Percentiles rank a stretch among this genome's conserved stretches.
These are phyloP conservation scores for Symbiodinium natans DNA, from an alignment of 73 alveolate genomes.

Conservation along the genomic window DNA sequence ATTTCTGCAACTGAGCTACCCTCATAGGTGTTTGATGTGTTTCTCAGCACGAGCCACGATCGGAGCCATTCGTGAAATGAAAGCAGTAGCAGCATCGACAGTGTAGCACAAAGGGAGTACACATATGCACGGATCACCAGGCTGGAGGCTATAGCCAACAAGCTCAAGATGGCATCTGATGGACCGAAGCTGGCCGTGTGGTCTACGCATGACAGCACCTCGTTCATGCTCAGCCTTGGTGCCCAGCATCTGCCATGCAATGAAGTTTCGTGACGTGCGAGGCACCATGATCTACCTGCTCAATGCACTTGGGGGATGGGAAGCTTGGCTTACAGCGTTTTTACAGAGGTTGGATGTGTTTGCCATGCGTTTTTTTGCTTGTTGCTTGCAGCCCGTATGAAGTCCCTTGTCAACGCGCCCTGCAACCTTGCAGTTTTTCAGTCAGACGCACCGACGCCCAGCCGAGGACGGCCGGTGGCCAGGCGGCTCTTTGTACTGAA, in stretches of 20 bases:
- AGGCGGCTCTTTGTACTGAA: background rate
- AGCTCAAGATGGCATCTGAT: background rate
- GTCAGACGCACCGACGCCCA: too few species aligned
- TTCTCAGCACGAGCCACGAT: too few species aligned
- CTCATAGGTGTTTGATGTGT: too few species aligned
- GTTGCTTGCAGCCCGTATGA: too few species aligned
- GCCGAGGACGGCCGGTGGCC: conserved; percentile 69
- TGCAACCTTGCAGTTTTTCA: too few species aligned
- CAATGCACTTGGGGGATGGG: conserved; percentile 59
- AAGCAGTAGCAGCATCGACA: background rate
- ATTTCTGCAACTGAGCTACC: too few species aligned
- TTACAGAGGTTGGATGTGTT: too few species aligned
- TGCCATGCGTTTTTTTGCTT: too few species aligned
- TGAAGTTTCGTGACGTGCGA: background rate
- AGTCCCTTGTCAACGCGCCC: too few species aligned
- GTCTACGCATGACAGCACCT: conserved; percentile 83
- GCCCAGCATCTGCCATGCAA: background rate
- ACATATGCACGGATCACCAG: background rate
- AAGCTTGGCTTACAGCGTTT: background rate
- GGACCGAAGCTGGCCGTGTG: conserved; percentile 42
- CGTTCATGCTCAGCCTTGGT: background rate
- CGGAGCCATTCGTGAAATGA: too few species aligned
- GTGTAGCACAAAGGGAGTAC: background rate
- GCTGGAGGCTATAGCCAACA: conserved; percentile 8
- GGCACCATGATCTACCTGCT: conserved; percentile 85